These are phyloP conservation scores for Hortaea werneckii DNA, from an alignment of 2,329 filamentous ascomycete genomes.

Conservation along the genomic window DNA sequence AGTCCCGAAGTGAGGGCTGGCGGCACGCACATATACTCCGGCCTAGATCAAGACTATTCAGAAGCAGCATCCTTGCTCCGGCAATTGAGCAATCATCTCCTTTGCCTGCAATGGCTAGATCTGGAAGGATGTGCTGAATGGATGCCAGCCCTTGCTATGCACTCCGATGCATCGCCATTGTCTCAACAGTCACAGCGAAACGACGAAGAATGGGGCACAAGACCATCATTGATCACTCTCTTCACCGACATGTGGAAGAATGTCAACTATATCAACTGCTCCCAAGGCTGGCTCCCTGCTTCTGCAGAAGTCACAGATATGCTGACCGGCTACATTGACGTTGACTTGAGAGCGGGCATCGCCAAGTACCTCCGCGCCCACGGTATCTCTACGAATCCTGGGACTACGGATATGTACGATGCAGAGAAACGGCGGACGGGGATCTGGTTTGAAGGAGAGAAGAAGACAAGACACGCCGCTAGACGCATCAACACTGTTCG, in stretches of 20 bases:
- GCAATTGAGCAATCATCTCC: constrained; percentile 44
- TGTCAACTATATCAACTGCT: constrained; percentile 31
- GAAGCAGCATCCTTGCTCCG: constrained; percentile 48
- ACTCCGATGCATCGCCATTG: neutral
- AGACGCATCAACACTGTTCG: constrained; percentile 21
- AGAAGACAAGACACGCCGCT: constrained; percentile 23
- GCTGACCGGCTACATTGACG: neutral
- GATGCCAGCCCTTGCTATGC: constrained; percentile 38
- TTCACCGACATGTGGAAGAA: constrained; percentile 37
- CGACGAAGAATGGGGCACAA: constrained; percentile 8
- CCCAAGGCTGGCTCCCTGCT: constrained; percentile 36
- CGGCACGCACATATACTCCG: constrained; percentile 44
- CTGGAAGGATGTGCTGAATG: constrained; percentile 50
- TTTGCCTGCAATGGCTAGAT: constrained; percentile 52
- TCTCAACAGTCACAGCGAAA: neutral
- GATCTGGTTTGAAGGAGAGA: constrained; percentile 28
- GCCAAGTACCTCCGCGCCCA: neutral
- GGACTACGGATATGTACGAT: constrained; percentile 7
- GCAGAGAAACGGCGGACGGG: constrained; percentile 22
- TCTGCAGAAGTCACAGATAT: constrained; percentile 9
- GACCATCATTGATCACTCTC: constrained; percentile 19
- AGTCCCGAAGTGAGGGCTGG: constrained; percentile 37
- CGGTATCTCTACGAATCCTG: neutral
- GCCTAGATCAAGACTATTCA: constrained; percentile 44
- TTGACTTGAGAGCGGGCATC: neutral